Base-by-base conservation (phyloP, 805 yeast species). In the Saturnispora saitoi region DNA sequence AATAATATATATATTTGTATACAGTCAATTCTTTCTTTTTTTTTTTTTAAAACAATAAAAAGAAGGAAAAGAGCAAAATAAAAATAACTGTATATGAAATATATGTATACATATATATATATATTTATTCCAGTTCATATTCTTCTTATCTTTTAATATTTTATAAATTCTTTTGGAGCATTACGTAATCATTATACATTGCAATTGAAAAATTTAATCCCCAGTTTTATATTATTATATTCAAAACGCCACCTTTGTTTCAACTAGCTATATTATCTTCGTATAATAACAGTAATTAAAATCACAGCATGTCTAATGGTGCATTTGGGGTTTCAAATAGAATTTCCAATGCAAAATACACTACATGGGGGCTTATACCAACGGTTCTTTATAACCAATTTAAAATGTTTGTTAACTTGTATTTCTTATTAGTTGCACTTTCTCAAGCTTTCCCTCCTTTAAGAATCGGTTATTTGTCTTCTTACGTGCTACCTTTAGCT, bases 381-480 rank as follows among this genome's bases (percentile, higher is more conserved):
- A 73, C 87, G 39, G 80, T 93, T 48, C 73, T 93, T 29, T 95
- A 86, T 65, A 96, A 91, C 63, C 99, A 93, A 71, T 93, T 93
- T 79, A 89, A 90, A 69, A 91, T 93, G 65, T 93, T 93, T 67
- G 93, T 89, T 75, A 93, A 93, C 66, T 70, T 93, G 43, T 93
- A 93, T 66, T 93, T 93, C 62, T 69, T 95, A 45, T 60, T 95
- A 19, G 99, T 95, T 55, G 98, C 99, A 14, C 73, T 95, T 51
- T 89, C 97, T 4, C 99, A 93, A 67, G 83, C 83, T 2, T 74
- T 93, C 20, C 97, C 98, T 1, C 86, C 81, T 7, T 72, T 93
- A 47, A 73, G 97, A 56, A 93, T 93, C 32, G 99, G 99, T 11
- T 93, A 91, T 61, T 70, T 93, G 32, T 85, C 95, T 1, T 86